A percentile compares a stretch with the other conserved stretches of the same genome.
Conservation (phyloP, 2,329 filamentous ascomycete genomes). For the Pestalotiopsis sp. region DNA sequence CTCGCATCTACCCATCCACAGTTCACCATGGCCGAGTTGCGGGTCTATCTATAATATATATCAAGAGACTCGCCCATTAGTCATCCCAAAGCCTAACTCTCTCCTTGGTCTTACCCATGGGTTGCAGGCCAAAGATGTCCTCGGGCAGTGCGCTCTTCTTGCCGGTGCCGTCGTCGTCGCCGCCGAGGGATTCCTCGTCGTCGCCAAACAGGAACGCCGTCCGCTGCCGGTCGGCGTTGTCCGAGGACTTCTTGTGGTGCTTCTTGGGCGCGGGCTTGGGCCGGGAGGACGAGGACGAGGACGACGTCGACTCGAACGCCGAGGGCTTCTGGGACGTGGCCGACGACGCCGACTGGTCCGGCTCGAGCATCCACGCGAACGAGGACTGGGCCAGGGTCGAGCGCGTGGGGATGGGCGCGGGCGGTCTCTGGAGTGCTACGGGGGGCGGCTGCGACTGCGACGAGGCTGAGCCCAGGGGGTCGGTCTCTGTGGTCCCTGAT, state of each 20-base stretch:
- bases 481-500: constrained; percentile 18
- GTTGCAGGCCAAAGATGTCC: constrained; percentile 60
- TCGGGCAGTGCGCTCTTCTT: constrained; percentile 41
- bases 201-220: constrained; percentile 62
- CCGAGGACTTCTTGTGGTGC: constrained; percentile 43
- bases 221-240: constrained; percentile 52
- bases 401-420: constrained; percentile 57
- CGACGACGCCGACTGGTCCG: constrained; percentile 41
- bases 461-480: constrained; percentile 22
- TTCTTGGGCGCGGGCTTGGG: constrained; percentile 15
- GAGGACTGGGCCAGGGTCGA: constrained; percentile 73
- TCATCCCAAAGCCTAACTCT: constrained; percentile 6
- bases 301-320: constrained; percentile 13
- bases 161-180: constrained; percentile 19
- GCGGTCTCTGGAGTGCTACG: constrained; percentile 31
- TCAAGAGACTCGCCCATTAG: background rate
- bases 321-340: constrained; percentile 19
- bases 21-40: background rate
- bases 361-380: constrained; percentile 79
- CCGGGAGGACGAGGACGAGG: constrained; percentile 11
- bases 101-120: constrained; percentile 38
- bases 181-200: constrained; percentile 43
- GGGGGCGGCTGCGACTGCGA: constrained; percentile 8
- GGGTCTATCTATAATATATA: background rate
- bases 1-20: background rate